Evolutionary conservation across 1,284 basidiomycete genomes (phyloP), one percentile per base, ranked within the genome.

Genomic region (Cryptococcus sp.): DNA sequence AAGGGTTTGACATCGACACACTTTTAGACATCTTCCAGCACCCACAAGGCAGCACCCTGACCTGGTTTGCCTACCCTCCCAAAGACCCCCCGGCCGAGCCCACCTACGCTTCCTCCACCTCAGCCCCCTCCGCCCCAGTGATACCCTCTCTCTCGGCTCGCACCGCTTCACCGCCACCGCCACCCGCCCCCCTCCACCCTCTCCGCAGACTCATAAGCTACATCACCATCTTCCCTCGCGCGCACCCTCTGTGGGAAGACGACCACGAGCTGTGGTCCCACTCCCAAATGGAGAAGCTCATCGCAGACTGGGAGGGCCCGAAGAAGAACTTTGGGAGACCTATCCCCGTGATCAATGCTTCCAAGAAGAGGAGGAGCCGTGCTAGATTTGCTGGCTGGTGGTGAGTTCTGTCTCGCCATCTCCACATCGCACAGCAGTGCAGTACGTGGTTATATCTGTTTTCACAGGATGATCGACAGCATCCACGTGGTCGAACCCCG

Each of bases 341-440:
- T 1, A 52, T 67, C n/a, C 63, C 61, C 5, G 57, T 67, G 4
- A 65, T 65, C 38, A 54, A 23, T 20, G 37, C n/a, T 43, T 16
- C 9, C 18, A 18, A 23, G 39, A 40, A 44, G 40, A 38, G 37
- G n/a, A 42, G 38, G 9, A 39, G 2, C 37, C 46, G 5, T 54
- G 57, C 28, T 42, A 21, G 20, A 4, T 63, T 64, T 38, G 28
- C n/a, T 3, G 66, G 85, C 83, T 40, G 83, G 84, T 46, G 83
- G 82, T 80, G 52, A 61, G 76, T 74, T 8, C 2, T 6, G 4
- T 18, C 24, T 39, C 33, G 13, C 33, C 7, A 23, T 20, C 5
- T 4, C 4, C 4, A 33, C 28, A 9, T 33, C 5, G 9, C 28
- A 33, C 28, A 4, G 28, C 9, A 33, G 28, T 33, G 28, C 28